Evolutionary conservation across 2,329 filamentous ascomycete genomes (phyloP).

Genomic region (Aspergillus ibericus): DNA sequence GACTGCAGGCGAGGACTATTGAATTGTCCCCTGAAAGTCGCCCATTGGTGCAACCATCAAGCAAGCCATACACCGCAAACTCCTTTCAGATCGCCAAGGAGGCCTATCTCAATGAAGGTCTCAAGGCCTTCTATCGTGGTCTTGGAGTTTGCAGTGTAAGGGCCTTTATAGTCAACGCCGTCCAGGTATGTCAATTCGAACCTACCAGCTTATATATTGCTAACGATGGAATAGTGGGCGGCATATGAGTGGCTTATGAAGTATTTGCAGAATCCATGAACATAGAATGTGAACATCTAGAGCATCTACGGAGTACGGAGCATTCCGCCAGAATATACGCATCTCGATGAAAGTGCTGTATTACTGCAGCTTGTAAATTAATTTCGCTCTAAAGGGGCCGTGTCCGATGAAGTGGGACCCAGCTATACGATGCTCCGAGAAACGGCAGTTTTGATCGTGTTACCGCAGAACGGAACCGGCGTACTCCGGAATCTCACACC

Average conservation of each 20-base stretch:
- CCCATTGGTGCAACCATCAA: constrained; percentile 21
- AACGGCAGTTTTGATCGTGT: constrained; percentile 27
- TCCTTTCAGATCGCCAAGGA: constrained; percentile 65
- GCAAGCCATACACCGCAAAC: constrained; percentile 39
- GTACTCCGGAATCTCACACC: constrained; percentile 12
- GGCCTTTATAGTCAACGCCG: constrained; percentile 90
- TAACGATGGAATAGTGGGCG: constrained; percentile 65
- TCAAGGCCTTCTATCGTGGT: constrained; percentile 68
- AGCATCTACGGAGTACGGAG: not conserved
- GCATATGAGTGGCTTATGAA: constrained; percentile 87
- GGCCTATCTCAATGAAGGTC: constrained; percentile 65
- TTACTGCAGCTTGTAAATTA: constrained; percentile 30
- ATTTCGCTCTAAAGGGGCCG: constrained; percentile 25
- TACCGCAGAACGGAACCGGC: constrained; percentile 31
- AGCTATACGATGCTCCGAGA: constrained; percentile 24
- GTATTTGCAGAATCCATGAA: constrained; percentile 28
- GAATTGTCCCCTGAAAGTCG: constrained; percentile 24
- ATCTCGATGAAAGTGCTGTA: constrained; percentile 5
- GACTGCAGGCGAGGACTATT: constrained; percentile 73
- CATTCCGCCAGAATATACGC: not conserved
- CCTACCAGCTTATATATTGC: not conserved
- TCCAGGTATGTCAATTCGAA: constrained; percentile 52
- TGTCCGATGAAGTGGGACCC: constrained; percentile 19
- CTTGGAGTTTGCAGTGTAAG: constrained; percentile 78
- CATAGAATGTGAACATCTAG: constrained; percentile 14